Evolutionary conservation across 2,329 filamentous ascomycete species (phyloP).

Genomic region (Hypocreales sp.): DNA sequence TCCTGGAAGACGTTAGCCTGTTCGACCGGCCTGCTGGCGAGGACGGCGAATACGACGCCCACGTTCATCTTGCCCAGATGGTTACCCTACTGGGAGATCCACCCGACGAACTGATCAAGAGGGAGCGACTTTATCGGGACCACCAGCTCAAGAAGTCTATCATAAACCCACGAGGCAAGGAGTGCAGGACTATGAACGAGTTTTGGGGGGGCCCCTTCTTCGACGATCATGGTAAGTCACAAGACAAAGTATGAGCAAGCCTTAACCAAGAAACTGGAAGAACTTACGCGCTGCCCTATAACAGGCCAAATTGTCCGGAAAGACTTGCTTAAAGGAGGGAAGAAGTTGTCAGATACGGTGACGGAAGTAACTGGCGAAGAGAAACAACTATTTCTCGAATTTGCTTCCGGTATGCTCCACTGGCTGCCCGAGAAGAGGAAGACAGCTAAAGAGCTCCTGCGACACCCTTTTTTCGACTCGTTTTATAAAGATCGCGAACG

Average conservation of each 20-base stretch:
- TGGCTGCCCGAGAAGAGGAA: conserved; percentile 11
- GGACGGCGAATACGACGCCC: conserved; percentile 9
- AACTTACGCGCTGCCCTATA: not conserved
- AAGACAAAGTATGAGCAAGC: not conserved
- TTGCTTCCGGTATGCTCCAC: conserved; percentile 9
- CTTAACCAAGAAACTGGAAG: too few relatives aligned
- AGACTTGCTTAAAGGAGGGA: conserved; percentile 4
- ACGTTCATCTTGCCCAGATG: conserved; percentile 9
- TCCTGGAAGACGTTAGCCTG: conserved; percentile 7
- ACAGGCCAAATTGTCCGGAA: conserved; percentile 4
- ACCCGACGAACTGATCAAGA: conserved; percentile 4
- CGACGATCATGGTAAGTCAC: conserved; percentile 4
- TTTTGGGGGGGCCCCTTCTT: conserved; percentile 9
- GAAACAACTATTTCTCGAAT: conserved; percentile 9
- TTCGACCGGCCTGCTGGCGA: conserved; percentile 7
- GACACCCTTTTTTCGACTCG: conserved; percentile 8
- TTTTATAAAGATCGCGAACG: not conserved
- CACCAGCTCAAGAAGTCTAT: conserved; percentile 1
- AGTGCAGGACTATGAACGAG: conserved; percentile 9
- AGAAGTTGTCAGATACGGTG: conserved; percentile 5
- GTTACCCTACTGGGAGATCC: conserved; percentile 6
- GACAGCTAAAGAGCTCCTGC: conserved; percentile 8
- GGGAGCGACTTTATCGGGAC: conserved; percentile 6
- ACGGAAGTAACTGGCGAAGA: conserved; percentile 7
- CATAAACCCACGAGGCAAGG: conserved; percentile 1